phyloP scores from a whole-genome alignment of 2,329 filamentous ascomycete species.

The Botrytis squamosa region DNA sequence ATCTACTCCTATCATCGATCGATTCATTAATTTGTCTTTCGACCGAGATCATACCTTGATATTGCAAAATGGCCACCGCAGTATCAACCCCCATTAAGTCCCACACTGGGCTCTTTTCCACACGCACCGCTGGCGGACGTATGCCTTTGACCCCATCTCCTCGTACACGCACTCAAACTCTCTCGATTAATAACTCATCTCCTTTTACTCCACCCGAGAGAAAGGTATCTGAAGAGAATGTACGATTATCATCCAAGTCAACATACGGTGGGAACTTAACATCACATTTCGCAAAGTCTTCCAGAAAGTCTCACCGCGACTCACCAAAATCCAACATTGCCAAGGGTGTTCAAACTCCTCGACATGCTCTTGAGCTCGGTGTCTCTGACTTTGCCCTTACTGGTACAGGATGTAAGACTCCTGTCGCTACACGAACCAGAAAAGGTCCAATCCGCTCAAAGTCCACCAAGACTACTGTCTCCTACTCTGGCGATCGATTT shows the following conservation, averaged over 20 bases:
- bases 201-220: conserved; percentile 70
- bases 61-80: conserved; percentile 73
- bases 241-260: conserved; percentile 58
- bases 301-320: conserved; percentile 69
- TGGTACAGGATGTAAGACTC: conserved; percentile 73
- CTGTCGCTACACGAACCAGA: conserved; percentile 54
- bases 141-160: conserved; percentile 95
- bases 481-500: conserved; percentile 80
- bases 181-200: conserved; percentile 61
- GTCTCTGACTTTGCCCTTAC: conserved; percentile 91
- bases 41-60: conserved; percentile 44
- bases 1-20: conserved; percentile 40
- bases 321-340: conserved; percentile 98
- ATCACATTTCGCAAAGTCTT: conserved; percentile 71
- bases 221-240: conserved; percentile 53
- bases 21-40: conserved; percentile 52
- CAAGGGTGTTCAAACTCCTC: conserved; percentile 69
- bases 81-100: conserved; percentile 93
- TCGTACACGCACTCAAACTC: conserved; percentile 56
- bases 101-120: conserved; percentile 88
- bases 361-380: conserved; percentile 80
- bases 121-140: conserved; percentile 89
- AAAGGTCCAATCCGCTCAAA: conserved; percentile 55
- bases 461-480: conserved; percentile 71
- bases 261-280: conserved; percentile 79